Conservation (phyloP, 2,329 filamentous ascomycete genomes). For the Aspergillus pseudoviridinutans region DNA sequence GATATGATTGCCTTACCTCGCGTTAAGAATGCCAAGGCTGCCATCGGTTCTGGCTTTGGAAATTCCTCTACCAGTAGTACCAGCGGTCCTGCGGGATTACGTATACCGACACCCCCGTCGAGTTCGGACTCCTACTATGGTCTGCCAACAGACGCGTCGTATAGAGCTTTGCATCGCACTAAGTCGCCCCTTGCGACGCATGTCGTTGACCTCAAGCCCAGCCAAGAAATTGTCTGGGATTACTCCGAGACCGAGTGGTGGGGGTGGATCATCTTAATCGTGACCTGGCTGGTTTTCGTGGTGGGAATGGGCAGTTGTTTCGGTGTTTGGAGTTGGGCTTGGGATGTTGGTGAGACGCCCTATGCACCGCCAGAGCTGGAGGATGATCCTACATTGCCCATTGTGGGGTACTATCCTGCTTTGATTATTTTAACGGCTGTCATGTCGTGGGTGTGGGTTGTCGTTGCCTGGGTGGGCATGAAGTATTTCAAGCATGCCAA, state of each 20-base stretch:
- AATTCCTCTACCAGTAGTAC: constrained; percentile 10
- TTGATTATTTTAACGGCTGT: constrained; percentile 88
- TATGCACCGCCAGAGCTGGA: constrained; percentile 94
- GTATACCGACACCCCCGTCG: constrained; percentile 46
- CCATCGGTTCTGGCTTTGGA: constrained; percentile 13
- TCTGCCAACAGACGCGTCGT: constrained; percentile 35
- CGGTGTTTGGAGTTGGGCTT: constrained; percentile 96
- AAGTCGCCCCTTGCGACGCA: constrained; percentile 39
- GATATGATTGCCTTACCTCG: constrained; percentile 65
- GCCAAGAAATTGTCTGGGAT: constrained; percentile 61
- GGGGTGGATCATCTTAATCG: constrained; percentile 88
- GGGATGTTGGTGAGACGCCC: constrained; percentile 94
- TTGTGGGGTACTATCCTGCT: constrained; percentile 95
- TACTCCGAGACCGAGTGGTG: constrained; percentile 96
- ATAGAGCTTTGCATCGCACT: constrained; percentile 27
- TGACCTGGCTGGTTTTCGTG: constrained; percentile 95
- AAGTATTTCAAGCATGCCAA: constrained; percentile 99
- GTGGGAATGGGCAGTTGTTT: constrained; percentile 94
- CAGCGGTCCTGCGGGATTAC: constrained; percentile 19
- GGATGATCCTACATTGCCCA: constrained; percentile 89
- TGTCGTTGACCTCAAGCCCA: constrained; percentile 30
- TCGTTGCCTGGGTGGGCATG: constrained; percentile 97
- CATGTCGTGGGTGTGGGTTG: constrained; percentile 99
- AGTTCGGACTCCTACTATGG: constrained; percentile 63
- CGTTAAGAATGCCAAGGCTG: constrained; percentile 35